Evolutionary conservation across 2,329 filamentous ascomycete genomes (phyloP).

Genomic region (Nigrograna mackinnonii): DNA sequence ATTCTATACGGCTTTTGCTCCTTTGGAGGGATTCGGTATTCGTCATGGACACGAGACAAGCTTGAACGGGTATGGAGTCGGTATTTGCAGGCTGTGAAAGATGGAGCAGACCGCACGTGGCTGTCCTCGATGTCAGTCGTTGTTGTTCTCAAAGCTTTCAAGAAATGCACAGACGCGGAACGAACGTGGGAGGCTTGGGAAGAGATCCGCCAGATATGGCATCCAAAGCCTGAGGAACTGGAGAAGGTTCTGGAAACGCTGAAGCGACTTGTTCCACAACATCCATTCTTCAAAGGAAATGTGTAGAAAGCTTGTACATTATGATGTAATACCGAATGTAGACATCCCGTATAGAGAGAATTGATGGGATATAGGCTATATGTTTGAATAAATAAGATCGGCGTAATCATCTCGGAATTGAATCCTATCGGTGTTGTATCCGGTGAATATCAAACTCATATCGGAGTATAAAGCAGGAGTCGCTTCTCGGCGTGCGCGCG

Average conservation of each 20-base stretch:
- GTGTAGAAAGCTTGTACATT: too few species aligned
- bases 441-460: too few species aligned
- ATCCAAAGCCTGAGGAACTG: slow-evolving; percentile 35
- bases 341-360: too few species aligned
- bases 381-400: too few species aligned
- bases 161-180: slow-evolving; percentile 58
- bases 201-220: slow-evolving; percentile 45
- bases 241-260: slow-evolving; percentile 29
- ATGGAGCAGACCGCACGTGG: slow-evolving; percentile 28
- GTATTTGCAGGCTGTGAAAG: slow-evolving; percentile 23
- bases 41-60: slow-evolving; percentile 72
- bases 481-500: too few species aligned
- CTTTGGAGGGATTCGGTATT: slow-evolving; percentile 69
- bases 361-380: too few species aligned
- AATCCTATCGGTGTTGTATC: too few species aligned
- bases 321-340: too few species aligned
- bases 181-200: slow-evolving; percentile 60
- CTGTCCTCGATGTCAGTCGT: slow-evolving; percentile 26
- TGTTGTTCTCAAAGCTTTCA: slow-evolving; percentile 59
- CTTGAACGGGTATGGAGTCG: slow-evolving; percentile 55
- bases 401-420: too few species aligned
- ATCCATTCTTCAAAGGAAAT: slow-evolving; percentile 14
- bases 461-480: too few species aligned
- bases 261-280: slow-evolving; percentile 22
- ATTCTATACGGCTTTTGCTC: slow-evolving; percentile 80